These are phyloP conservation scores for Mitragyna speciosa DNA, from an alignment of 257 asterid genomes.

Conservation along the genomic window DNA sequence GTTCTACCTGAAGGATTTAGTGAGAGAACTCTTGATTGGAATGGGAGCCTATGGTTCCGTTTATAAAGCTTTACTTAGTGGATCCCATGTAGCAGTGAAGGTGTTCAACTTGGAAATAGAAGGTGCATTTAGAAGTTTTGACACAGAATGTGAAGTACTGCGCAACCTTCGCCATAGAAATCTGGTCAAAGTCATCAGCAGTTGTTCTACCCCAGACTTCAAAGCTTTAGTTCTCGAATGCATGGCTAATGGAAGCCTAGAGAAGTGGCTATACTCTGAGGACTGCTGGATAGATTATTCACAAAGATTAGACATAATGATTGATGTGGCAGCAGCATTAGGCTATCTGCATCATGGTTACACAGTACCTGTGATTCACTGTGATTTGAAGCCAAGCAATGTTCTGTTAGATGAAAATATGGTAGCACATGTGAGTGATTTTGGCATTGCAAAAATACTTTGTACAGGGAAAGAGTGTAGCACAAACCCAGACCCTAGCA, in stretches of 20 bases:
- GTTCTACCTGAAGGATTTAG: conserved; percentile 1
- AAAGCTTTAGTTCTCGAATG: conserved; percentile 31
- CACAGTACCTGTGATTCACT: conserved; percentile 22
- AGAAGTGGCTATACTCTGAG: conserved; percentile 20
- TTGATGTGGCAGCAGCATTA: conserved; percentile 26
- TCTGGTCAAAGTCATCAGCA: conserved; percentile 29
- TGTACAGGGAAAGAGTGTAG: neutral
- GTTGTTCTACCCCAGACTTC: conserved; percentile 27
- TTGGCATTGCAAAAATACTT: conserved; percentile 29
- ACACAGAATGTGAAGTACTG: conserved; percentile 29
- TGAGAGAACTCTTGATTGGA: conserved; percentile 19
- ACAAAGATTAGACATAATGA: conserved; percentile 27
- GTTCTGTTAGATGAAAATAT: conserved; percentile 24
- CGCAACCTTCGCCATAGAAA: conserved; percentile 35
- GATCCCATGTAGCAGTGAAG: conserved; percentile 22
- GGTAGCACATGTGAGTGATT: conserved; percentile 33
- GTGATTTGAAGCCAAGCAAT: conserved; percentile 34
- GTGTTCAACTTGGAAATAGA: conserved; percentile 24
- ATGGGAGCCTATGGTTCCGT: conserved; percentile 24
- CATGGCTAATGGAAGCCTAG: conserved; percentile 33
- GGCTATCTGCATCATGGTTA: conserved; percentile 32
- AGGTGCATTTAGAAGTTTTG: conserved; percentile 20
- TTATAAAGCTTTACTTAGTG: conserved; percentile 13
- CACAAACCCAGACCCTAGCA: conserved; percentile 28
- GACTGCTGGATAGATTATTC: conserved; percentile 11